These are phyloP conservation scores for Grosmannia huntii DNA, from an alignment of 2,329 filamentous ascomycete species.

Conservation along the genomic window DNA sequence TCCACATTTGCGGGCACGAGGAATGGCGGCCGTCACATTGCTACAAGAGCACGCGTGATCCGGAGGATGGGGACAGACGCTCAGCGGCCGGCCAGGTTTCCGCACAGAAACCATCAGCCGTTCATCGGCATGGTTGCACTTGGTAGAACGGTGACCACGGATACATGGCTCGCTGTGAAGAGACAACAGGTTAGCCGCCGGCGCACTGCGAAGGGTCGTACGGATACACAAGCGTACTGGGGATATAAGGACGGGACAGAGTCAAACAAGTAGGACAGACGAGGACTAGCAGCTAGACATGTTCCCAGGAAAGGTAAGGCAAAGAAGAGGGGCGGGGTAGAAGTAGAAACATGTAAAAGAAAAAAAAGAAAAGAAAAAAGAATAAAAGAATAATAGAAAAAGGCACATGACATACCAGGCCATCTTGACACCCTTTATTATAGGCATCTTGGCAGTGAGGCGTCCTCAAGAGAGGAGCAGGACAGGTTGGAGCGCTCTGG, in stretches of 20 bases:
- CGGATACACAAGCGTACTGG: background rate
- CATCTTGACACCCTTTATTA: conserved; percentile 60
- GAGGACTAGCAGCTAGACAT: too few relatives aligned
- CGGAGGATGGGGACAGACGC: conserved; percentile 53
- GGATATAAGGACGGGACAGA: background rate
- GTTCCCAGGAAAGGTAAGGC: background rate
- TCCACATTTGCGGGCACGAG: conserved; percentile 41
- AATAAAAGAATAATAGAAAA: background rate
- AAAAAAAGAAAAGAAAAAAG: background rate
- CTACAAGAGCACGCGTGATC: conserved; percentile 49
- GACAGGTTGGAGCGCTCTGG: background rate
- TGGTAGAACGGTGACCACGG: conserved; percentile 62
- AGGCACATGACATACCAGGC: conserved; percentile 46
- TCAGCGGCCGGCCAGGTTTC: conserved; percentile 58
- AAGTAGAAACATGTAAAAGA: conserved; percentile 2
- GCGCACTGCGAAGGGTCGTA: background rate
- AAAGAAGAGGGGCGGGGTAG: conserved; percentile 9
- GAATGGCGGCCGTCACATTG: conserved; percentile 51
- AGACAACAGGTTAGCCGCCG: background rate
- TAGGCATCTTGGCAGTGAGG: conserved; percentile 38
- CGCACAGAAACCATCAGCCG: conserved; percentile 58
- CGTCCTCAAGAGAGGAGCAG: background rate
- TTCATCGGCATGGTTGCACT: conserved; percentile 56
- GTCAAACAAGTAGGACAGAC: background rate
- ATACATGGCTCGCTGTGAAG: conserved; percentile 55